phyloP scores from a whole-genome alignment of 2,329 filamentous ascomycete species.

The Rutstroemia sp. region DNA sequence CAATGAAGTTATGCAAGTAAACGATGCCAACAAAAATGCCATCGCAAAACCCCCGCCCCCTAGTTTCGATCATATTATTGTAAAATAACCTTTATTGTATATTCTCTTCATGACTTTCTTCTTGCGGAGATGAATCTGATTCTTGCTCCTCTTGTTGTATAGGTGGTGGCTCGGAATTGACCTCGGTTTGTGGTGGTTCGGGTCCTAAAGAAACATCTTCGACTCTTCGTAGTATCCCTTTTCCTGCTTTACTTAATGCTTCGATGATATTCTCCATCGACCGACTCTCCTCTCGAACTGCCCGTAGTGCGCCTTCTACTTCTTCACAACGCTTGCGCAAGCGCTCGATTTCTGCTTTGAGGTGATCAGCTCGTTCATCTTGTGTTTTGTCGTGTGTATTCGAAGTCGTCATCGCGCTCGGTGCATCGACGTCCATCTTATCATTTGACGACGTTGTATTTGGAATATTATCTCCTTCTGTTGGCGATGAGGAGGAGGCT shows the following conservation, averaged over 20 bases:
- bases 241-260: constrained; percentile 18
- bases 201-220: constrained; percentile 1
- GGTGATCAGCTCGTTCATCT: constrained; percentile 11
- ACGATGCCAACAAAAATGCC: too few species aligned
- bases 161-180: neutral
- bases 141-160: neutral
- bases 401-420: neutral
- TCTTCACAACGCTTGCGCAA: constrained; percentile 22
- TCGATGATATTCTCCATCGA: constrained; percentile 23
- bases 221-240: constrained; percentile 3
- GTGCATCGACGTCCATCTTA: constrained; percentile 13
- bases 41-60: too few species aligned
- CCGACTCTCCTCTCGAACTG: constrained; percentile 22
- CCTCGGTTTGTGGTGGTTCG: neutral
- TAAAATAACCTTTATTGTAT: neutral
- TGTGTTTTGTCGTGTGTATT: neutral
- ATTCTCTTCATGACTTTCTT: too few species aligned
- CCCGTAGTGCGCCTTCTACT: constrained; percentile 20
- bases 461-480: neutral
- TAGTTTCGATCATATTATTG: too few species aligned
- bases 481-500: neutral
- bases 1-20: neutral
- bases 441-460: neutral
- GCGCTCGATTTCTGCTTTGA: constrained; percentile 22
- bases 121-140: neutral